Conservation (phyloP, 2,329 filamentous ascomycete genomes). For the Fusarium proliferatum region DNA sequence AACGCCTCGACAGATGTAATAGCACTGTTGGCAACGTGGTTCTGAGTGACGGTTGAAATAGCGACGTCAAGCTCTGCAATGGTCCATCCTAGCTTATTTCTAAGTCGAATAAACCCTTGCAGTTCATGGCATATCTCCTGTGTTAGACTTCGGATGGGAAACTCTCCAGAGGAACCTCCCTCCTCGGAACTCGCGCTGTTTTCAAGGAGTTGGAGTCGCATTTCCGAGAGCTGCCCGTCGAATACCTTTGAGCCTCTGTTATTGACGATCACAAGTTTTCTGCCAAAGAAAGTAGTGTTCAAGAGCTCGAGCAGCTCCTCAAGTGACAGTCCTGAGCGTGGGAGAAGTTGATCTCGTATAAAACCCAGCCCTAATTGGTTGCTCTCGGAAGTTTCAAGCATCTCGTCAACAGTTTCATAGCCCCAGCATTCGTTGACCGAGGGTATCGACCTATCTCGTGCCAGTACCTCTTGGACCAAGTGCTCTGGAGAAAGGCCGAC, state of each 20-base stretch:
- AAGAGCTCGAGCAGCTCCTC: neutral
- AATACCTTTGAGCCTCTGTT: neutral
- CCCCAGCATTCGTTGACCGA: neutral
- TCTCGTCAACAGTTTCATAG: neutral
- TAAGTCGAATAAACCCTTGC: neutral
- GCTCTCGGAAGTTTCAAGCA: neutral
- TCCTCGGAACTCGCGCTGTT: neutral
- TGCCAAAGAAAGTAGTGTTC: neutral
- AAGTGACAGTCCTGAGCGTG: neutral
- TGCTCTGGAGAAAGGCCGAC: neutral
- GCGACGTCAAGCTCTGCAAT: neutral
- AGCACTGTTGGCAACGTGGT: neutral
- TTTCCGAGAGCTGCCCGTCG: neutral
- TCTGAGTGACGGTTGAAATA: neutral
- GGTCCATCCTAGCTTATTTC: neutral
- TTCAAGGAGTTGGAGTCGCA: neutral
- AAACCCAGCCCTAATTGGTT: neutral
- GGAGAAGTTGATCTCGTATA: neutral
- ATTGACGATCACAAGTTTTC: neutral
- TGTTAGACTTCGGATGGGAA: neutral
- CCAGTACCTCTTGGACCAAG: neutral
- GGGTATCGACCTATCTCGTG: neutral
- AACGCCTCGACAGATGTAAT: neutral
- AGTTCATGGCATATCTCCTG: neutral
- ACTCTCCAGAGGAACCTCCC: fast-evolving